phyloP scores from a whole-genome alignment of 345 rosid genomes.

The Eucalyptus dawsonii region DNA sequence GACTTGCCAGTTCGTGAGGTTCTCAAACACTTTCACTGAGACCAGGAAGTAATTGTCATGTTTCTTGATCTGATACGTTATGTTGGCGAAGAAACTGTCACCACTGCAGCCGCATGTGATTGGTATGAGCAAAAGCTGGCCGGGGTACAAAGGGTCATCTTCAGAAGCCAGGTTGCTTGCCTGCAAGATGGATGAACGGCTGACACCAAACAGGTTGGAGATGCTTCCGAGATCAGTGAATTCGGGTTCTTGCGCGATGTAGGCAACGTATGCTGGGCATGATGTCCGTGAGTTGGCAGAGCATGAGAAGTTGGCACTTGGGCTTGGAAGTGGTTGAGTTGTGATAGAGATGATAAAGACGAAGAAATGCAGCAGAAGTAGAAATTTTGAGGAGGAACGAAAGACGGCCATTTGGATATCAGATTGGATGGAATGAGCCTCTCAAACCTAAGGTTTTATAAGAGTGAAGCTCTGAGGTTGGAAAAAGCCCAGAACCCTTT shows the following conservation, averaged over 20 bases:
- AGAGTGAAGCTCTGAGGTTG: neutral
- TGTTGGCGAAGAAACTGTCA: slow-evolving; percentile 28
- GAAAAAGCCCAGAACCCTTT: slow-evolving; percentile 3
- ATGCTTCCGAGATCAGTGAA: slow-evolving; percentile 26
- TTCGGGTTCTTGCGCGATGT: slow-evolving; percentile 19
- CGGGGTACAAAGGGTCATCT: slow-evolving; percentile 18
- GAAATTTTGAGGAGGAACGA: neutral
- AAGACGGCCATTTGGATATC: neutral
- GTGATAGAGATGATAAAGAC: neutral
- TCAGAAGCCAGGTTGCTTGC: slow-evolving; percentile 36
- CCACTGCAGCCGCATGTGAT: slow-evolving; percentile 31
- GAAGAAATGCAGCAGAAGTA: neutral
- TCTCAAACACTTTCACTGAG: slow-evolving; percentile 20
- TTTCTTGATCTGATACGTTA: slow-evolving; percentile 31
- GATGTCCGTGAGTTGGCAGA: neutral
- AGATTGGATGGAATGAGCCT: neutral
- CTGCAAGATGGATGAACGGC: slow-evolving; percentile 15
- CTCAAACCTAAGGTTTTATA: neutral
- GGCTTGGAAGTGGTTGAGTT: slow-evolving; percentile 6
- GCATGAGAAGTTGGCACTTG: slow-evolving; percentile 22
- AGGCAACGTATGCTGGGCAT: slow-evolving; percentile 27
- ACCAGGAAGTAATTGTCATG: slow-evolving; percentile 35
- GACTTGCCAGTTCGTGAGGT: slow-evolving; percentile 30
- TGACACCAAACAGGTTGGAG: slow-evolving; percentile 30
- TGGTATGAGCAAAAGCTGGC: slow-evolving; percentile 46